Evolutionary conservation across 306 rosid species (phyloP).

Genomic region (Bauhinia variegata): DNA sequence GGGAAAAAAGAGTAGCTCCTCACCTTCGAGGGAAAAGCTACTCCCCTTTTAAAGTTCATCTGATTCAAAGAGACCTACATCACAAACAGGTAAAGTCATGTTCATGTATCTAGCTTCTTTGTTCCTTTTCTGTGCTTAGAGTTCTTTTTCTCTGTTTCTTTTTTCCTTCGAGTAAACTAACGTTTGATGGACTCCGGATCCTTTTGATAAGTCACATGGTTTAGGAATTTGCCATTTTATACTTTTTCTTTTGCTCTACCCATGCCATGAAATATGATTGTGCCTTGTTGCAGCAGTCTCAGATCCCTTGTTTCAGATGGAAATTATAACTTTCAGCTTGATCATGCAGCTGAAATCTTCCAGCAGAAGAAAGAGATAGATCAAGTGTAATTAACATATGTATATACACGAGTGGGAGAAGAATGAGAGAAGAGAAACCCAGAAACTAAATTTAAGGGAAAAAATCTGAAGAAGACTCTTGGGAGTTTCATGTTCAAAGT

Average conservation of each 20-base stretch:
- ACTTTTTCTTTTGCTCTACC: slow-evolving; percentile 17
- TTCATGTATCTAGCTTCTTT: slow-evolving; percentile 42
- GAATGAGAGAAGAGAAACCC: slow-evolving; percentile 24
- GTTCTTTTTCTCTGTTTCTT: slow-evolving; percentile 41
- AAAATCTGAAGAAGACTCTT: slow-evolving; percentile 33
- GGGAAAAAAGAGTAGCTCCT: slow-evolving; percentile 48
- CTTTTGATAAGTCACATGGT: slow-evolving; percentile 31
- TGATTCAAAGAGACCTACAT: slow-evolving; percentile 58
- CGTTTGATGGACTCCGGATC: slow-evolving; percentile 24
- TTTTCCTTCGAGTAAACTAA: slow-evolving; percentile 39
- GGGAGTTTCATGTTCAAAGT: slow-evolving; percentile 24
- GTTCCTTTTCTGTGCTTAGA: slow-evolving; percentile 39
- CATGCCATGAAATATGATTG: slow-evolving; percentile 30
- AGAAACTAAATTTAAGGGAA: slow-evolving; percentile 39
- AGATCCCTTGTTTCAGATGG: slow-evolving; percentile 44
- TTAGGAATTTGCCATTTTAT: slow-evolving; percentile 42
- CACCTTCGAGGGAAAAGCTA: slow-evolving; percentile 54
- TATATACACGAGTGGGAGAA: slow-evolving; percentile 9
- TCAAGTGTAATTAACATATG: slow-evolving; percentile 26
- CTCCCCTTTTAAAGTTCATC: slow-evolving; percentile 43
- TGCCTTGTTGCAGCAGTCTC: slow-evolving; percentile 34
- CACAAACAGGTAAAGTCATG: slow-evolving; percentile 62
- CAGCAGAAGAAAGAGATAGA: slow-evolving; percentile 30
- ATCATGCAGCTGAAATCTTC: slow-evolving; percentile 48
- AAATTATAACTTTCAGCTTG: slow-evolving; percentile 34